Base-by-base conservation (phyloP, 2,329 filamentous ascomycete genomes). In the Aspergillus sp. region DNA sequence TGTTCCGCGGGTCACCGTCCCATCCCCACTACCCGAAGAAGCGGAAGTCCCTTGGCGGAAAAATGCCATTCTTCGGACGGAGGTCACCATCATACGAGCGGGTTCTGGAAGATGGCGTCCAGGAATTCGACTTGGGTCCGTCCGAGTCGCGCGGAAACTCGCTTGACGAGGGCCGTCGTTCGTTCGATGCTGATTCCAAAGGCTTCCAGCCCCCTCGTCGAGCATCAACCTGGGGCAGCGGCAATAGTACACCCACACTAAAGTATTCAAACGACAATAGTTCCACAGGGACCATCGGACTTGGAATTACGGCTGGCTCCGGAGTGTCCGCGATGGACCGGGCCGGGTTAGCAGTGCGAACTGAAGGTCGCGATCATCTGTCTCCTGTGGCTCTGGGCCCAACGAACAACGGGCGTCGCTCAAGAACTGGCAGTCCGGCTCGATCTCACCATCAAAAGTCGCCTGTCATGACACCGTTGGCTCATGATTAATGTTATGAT, bases 291-390 rank as follows among this genome's bases (percentile, higher is more conserved):
- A 68, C 64, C 5, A 63, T 69, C 42, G 63, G 66, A 23, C 50
- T 69, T 48, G 64, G 68, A 38, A 63, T 69, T 54, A 59, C 64
- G 41, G 56, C 53, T 41, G 57, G 63, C 43, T 45, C 58, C 60
- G 51, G 62, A 49, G 6, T 49, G n/a, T 60, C 73, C 53, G 64
- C 74, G 7, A 78, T 80, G 55, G 79, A 81, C 47, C 70, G 89
- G 35, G 83, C 80, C 42, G 90, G 90, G 1, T 66, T 96, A 53
- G 83, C 88, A 46, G 80, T 89, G 2, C 76, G 91, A 56, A 94
- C 88, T 0, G 91, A 96, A 63, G 95, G 89, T 63, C 77, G 89
- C 46, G 93, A 97, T 63, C 78, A 88, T 49, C 69, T 96, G 33
- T 75, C 79, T 13, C 77, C 74, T 7, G 63, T 80, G 12, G 78